Base-by-base conservation (phyloP, 192 early-diverging fungal genomes). In the Entomortierella beljakovae region DNA sequence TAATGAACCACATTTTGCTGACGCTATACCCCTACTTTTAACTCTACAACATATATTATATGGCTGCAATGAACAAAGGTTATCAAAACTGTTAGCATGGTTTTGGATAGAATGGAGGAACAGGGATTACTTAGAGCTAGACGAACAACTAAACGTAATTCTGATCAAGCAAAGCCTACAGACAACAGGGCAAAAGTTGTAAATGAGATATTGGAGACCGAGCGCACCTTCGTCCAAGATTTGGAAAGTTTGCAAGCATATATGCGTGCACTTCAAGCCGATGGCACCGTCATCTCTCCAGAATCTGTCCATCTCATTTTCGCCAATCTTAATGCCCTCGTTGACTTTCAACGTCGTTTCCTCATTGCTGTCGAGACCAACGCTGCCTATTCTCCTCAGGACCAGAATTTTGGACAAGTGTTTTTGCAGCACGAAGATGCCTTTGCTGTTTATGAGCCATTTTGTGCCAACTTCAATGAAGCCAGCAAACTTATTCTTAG, bases 291-390 rank as follows among this genome's bases (percentile, higher is more conserved):
- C 8, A 79, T 75, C 54, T 86, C 89, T 23, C 90, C 92, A 50
- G 96, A 97, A 59, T 92, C 87, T 18, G 83, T 93, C 50, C 87
- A 92, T 50, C 87, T 89, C 53, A 88, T 99, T 58, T 99, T 99
- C 83, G 93, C 92, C 49, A 98, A 99, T 80, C 86, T 99, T 50
- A 92, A 93, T 80, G 90, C 92, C 53, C 83, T 99, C n/a, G 88
- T 98, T 23, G 97, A 99, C 69, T 98, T 98, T 56, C 96, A 98
- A 83, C 90, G 96, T 23, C 88, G 96, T 42, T 98, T 99, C 69
- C 83, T 99, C 70, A 90, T 98, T 51, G 88, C 89, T 37, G 80
- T 99, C 74, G 98, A 99, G 84, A 88, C 92, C 33, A 86, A 94
- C 28, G 88, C 90, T 25, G 86, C 89, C 26, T 86, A 89, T 63